Base-by-base conservation (phyloP, 805 yeast species). In the Barnettozyma siamensis region DNA sequence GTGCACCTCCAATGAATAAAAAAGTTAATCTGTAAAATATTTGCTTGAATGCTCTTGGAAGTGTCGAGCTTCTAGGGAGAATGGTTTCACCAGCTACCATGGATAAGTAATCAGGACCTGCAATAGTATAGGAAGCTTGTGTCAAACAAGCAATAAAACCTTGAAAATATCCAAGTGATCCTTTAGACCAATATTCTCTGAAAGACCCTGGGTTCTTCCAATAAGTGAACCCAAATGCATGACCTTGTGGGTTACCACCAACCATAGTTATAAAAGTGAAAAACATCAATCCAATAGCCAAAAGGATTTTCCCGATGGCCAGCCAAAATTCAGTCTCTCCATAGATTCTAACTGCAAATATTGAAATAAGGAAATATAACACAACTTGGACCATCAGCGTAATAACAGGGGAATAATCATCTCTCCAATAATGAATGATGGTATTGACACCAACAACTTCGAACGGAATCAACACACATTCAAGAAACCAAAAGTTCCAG, bases 321-420 rank as follows among this genome's bases (percentile, higher is more conserved):
- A 86, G 64, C 81, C 83, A 80, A 55, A 86, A 88, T 60, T 87
- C 95, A 19, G 80, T 69, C 57, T 87, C 95, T 26, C 96, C 96
- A 52, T 82, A 87, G 46, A 73, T 72, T 32, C 67, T 67, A 20
- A 87, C 95, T 0, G 91, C 88, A 54, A 83, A 78, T 9, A 84
- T 57, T 46, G 87, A 83, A 44, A 87, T 75, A 23, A 73, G 20
- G 20, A 82, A 65, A 54, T 85, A 83, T 16, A 85, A 56, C 2
- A 71, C 76, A 17, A 80, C 69, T 58, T 83, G 89, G 2, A 86
- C 70, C 1, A 74, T 71, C 45, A 87, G 66, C 3, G 88, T 74
- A 16, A 76, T 81, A 0, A 80, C 94, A 0, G 91, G 82, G 1
- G 79, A 71, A 58, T 78, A 85, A 51, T 79, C 89, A 47, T 76